Percentiles rank a stretch among this genome's conserved stretches.
Evolutionary conservation across 768 basidiomycete species (phyloP).

Genomic region (Mycena polygramma): DNA sequence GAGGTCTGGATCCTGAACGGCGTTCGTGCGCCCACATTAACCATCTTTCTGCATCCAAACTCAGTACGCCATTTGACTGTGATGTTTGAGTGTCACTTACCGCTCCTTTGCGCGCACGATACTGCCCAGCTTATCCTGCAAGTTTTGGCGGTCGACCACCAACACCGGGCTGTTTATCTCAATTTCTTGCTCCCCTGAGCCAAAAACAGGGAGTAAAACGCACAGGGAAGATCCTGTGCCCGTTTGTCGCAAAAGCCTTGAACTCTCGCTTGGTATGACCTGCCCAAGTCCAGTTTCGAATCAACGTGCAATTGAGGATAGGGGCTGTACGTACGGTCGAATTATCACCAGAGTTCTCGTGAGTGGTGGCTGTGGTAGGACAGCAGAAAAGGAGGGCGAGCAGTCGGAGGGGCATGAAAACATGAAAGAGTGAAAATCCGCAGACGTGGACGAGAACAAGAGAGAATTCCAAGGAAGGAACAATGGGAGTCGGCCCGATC

Average conservation of each 20-base stretch:
- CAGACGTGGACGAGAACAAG: too few relatives aligned
- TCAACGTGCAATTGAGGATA: not conserved
- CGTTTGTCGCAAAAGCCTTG: not conserved
- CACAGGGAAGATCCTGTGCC: not conserved
- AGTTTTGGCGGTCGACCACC: not conserved
- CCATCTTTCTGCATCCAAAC: not conserved
- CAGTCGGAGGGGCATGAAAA: not conserved
- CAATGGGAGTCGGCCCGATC: too few relatives aligned
- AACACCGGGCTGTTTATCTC: not conserved
- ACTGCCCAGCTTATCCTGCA: not conserved
- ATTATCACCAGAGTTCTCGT: not conserved
- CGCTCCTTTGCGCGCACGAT: not conserved
- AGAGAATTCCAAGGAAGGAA: too few relatives aligned
- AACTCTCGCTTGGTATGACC: not conserved
- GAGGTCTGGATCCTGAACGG: not conserved
- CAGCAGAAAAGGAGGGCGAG: not conserved
- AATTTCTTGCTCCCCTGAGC: not conserved
- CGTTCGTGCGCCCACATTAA: not conserved
- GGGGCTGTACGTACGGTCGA: too few relatives aligned
- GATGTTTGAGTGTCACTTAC: not conserved
- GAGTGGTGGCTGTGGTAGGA: not conserved
- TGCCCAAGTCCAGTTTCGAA: not conserved
- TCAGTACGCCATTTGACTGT: too few relatives aligned
- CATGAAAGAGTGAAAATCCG: not conserved
- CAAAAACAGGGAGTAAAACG: not conserved